phyloP scores from a whole-genome alignment of 2,329 filamentous ascomycete species.

The Pseudocercospora pini-densiflorae region DNA sequence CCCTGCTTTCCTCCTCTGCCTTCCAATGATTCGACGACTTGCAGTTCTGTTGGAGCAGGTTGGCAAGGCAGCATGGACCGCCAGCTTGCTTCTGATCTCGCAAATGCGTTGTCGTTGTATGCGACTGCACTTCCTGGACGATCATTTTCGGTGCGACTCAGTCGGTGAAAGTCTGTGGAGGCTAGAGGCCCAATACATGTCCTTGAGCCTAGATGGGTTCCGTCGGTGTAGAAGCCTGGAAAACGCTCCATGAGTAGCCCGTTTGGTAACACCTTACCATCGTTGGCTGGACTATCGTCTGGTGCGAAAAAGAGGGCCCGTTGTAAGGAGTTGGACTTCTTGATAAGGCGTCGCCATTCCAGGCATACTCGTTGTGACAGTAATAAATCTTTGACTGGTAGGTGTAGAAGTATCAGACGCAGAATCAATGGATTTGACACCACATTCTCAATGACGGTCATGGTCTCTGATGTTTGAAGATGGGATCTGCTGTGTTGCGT shows the following conservation, averaged over 20 bases:
- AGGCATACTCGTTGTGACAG: slow-evolving; percentile 1
- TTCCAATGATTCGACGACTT: neutral
- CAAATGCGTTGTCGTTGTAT: neutral
- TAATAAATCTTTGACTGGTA: slow-evolving; percentile 1
- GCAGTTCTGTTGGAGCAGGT: neutral
- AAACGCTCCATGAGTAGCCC: neutral
- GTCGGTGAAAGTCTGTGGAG: neutral
- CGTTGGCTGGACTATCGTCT: neutral
- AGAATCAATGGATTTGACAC: neutral
- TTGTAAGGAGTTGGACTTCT: slow-evolving; percentile 4
- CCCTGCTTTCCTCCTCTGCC: neutral
- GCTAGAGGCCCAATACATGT: neutral
- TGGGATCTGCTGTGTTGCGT: neutral
- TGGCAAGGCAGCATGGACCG: neutral
- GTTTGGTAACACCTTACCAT: neutral
- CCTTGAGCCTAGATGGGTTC: neutral
- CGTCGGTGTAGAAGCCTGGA: neutral
- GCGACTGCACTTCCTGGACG: neutral
- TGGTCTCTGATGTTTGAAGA: neutral
- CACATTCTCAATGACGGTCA: neutral
- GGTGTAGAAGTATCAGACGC: neutral
- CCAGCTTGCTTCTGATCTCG: neutral
- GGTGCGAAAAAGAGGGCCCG: neutral
- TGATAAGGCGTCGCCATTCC: neutral
- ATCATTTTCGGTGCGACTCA: neutral